Evolutionary conservation across 1,284 basidiomycete genomes (phyloP).

Genomic region (Ustilago nuda): DNA sequence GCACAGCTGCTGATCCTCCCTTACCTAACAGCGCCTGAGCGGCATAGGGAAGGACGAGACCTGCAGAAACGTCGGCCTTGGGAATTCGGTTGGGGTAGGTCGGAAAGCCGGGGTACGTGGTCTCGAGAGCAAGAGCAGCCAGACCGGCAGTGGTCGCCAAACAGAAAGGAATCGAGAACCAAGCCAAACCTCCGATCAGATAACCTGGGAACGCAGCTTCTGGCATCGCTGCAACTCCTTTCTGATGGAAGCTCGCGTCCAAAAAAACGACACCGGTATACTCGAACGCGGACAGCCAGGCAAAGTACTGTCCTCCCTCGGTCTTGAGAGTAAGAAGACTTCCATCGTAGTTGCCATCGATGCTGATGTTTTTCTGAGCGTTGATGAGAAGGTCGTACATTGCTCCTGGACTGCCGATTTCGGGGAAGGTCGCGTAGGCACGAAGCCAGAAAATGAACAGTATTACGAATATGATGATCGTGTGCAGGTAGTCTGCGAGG

Average conservation of each 20-base stretch:
- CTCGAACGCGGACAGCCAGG: conserved; percentile 51
- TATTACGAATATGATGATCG: conserved; percentile 63
- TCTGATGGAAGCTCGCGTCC: conserved; percentile 59
- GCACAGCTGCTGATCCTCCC: conserved; percentile 55
- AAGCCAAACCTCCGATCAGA: conserved; percentile 58
- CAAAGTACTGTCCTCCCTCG: conserved; percentile 58
- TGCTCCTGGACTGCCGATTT: conserved; percentile 50
- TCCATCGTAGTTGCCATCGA: conserved; percentile 53
- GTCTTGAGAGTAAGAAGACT: conserved; percentile 55
- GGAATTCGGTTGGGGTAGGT: conserved; percentile 57
- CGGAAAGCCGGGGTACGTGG: conserved; percentile 53
- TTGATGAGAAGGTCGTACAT: conserved; percentile 55
- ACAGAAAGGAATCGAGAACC: conserved; percentile 62
- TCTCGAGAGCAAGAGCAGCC: conserved; percentile 59
- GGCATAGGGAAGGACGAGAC: conserved; percentile 60
- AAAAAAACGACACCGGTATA: conserved; percentile 60
- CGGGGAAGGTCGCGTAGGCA: conserved; percentile 55
- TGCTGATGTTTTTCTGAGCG: conserved; percentile 28
- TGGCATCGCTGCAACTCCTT: conserved; percentile 60
- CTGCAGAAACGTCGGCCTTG: conserved; percentile 56
- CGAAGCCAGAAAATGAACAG: conserved; percentile 57
- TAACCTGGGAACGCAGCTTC: conserved; percentile 59
- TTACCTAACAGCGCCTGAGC: conserved; percentile 60
- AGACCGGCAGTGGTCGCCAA: conserved; percentile 61
- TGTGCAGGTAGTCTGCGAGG: conserved; percentile 63